Evolutionary conservation across 495 filamentous ascomycete genomes (phyloP), one percentile per base, ranked within the genome.

Genomic region (Xylaria bambusicola): DNA sequence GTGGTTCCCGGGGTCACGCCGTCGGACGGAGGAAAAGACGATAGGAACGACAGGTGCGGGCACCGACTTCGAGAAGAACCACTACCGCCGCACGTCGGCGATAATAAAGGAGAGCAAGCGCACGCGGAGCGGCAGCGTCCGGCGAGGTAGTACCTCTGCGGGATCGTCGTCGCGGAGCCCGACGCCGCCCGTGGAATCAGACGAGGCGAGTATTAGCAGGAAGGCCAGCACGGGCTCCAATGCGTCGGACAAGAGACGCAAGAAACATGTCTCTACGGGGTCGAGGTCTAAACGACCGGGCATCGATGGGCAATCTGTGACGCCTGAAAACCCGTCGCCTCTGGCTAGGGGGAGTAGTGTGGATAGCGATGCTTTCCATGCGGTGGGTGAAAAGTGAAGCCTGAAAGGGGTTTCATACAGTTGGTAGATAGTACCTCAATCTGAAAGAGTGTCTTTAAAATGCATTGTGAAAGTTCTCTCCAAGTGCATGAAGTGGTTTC

Each of bases 1-100:
- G 88, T 92, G 92, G 88, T 52, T 92, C 80, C 86, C 84, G 73
- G 63, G 84, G 58, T n/a, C n/a, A n/a, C 58, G 62, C 21, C 54
- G 20, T 2, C 65, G 64, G 6, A 58, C 58, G 0, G 66, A 66
- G 38, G 64, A 66, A 5, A 80, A 79, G 56, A 45, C 55, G n/a
- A n/a, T n/a, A n/a, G n/a, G n/a, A n/a, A 20, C 65, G 61, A 1
- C 66, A 66, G 33, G 52, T 55, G 52, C 51, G 29, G 24, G 40
- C 36, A 64, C 58, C 17, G 70, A 72, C 24, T 17, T 52, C 15
- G 73, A 76, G 56, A 74, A 73, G 61, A 42, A 24, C 15, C 62
- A 58, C 17, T 65, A 75, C 58, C 73, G 74, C 18, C 74, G 73
- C 13, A 67, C 77, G 55, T 56, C 71, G 9, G 70, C 72, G 15